Evolutionary conservation across 2,329 filamentous ascomycete species (phyloP), one percentile per base, ranked within the genome.

Genomic region (Cladophialophora immunda): DNA sequence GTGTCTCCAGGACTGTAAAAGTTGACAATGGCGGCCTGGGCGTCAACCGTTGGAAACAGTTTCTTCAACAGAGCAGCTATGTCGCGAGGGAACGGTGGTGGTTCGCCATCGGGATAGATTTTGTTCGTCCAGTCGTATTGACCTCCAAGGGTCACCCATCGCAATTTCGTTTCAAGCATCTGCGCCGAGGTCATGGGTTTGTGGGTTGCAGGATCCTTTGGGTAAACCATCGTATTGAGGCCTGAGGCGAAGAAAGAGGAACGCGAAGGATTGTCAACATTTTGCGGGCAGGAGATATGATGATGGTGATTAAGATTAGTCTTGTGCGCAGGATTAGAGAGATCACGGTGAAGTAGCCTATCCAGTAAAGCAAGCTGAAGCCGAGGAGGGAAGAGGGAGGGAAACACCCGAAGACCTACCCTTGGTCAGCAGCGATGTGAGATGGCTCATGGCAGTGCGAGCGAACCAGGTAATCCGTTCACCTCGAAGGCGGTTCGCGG

Each of bases 51-150:
- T 0, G 93, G 91, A 72, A 97, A 98, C 0, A 95, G 78, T 0
- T 79, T 79, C 63, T 88, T 83, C 0, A 97, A 81, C 7, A 97
- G 85, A 0, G 76, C 77, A 3, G 88, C 87, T 57, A 96, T 85
- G 75, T 97, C 93, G 1, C 77, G 47, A 0, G 94, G 94, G 73
- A 97, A 97, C 0, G 81, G 74, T 0, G 92, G 92, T 0, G 91
- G 89, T 3, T 77, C 67, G n/a, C 85, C 83, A 9, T 82, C 77
- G 0, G 94, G 93, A 75, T 98, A 98, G 13, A 87, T 81, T 71
- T 97, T 94, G 64, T 88, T 87, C 0, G 93, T 96, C 95, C 94
- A 98, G 81, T 98, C 92, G 78, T 98, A 98, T 78, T 98, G 95
- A 0, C 93, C 94, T 58, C 95, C 95, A 2, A 99, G 86, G 0